Percentiles rank a stretch among this genome's conserved stretches.
phyloP scores from a whole-genome alignment of 2,329 filamentous ascomycete genomes.

The Chaetomium globosum region DNA sequence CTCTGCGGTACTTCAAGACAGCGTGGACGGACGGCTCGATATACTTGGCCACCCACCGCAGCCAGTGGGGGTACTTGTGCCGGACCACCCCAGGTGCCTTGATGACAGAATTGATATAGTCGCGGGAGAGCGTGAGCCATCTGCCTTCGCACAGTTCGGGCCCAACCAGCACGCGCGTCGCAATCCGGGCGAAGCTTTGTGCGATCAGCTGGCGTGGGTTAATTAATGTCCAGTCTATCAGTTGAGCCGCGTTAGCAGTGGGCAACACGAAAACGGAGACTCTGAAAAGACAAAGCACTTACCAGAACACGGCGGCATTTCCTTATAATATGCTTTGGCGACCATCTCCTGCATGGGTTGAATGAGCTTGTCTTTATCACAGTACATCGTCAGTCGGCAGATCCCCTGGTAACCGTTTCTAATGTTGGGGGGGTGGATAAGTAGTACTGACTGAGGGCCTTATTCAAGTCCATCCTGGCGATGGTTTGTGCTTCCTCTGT shows the following conservation, averaged over 20 bases:
- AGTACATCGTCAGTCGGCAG: neutral
- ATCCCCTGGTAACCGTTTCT: neutral
- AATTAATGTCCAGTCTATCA: neutral
- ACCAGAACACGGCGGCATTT: neutral
- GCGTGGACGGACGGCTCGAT: neutral
- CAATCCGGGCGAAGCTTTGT: neutral
- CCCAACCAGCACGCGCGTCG: neutral
- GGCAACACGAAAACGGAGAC: neutral
- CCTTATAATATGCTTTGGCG: neutral
- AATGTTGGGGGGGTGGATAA: neutral
- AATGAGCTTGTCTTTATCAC: neutral
- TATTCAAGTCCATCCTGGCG: neutral
- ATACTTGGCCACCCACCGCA: constrained; percentile 5
- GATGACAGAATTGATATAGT: neutral
- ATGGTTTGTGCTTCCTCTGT: neutral
- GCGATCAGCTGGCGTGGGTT: neutral
- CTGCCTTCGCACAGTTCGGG: neutral
- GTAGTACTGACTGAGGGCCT: neutral
- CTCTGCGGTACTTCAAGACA: neutral
- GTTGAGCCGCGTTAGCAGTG: neutral
- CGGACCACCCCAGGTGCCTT: neutral
- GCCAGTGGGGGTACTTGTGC: neutral
- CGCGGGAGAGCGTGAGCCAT: neutral
- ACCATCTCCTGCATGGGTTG: neutral
- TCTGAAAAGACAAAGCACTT: neutral